These are phyloP conservation scores for Boechera stricta DNA, from an alignment of 345 rosid genomes.

Conservation along the genomic window DNA sequence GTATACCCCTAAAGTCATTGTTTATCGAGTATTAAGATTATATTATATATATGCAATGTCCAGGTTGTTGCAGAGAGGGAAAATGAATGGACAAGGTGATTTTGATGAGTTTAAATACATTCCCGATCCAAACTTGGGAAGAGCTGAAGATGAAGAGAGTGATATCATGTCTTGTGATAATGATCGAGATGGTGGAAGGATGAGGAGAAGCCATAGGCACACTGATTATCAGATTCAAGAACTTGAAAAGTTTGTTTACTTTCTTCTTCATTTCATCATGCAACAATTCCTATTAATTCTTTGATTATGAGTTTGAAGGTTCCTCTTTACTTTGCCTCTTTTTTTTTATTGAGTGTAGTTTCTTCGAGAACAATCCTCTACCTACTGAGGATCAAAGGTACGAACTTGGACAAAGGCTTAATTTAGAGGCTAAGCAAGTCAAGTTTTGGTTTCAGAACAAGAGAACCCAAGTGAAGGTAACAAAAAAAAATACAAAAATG, in stretches of 20 bases:
- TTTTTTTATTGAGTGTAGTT: slow-evolving; percentile 36
- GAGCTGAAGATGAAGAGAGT: slow-evolving; percentile 50
- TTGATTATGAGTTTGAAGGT: neutral
- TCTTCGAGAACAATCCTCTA: slow-evolving; percentile 58
- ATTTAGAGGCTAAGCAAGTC: slow-evolving; percentile 54
- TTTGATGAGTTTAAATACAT: slow-evolving; percentile 48
- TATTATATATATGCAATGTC: neutral
- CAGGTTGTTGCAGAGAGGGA: slow-evolving; percentile 43
- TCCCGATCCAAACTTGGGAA: slow-evolving; percentile 44
- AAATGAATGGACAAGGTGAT: slow-evolving; percentile 54
- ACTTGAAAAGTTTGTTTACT: slow-evolving; percentile 59
- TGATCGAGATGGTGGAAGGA: slow-evolving; percentile 47
- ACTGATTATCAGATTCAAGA: slow-evolving; percentile 63
- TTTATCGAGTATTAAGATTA: neutral
- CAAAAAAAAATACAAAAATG: neutral
- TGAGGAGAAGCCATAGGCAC: slow-evolving; percentile 59
- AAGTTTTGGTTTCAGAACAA: slow-evolving; percentile 71
- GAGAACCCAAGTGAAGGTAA: slow-evolving; percentile 62
- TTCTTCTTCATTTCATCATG: slow-evolving; percentile 4
- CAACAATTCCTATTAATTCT: slow-evolving; percentile 2
- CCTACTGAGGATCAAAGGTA: slow-evolving; percentile 55
- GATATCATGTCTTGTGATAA: slow-evolving; percentile 55
- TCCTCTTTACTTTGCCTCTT: neutral
- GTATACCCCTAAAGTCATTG: neutral
- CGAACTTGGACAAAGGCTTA: slow-evolving; percentile 53